These are phyloP conservation scores for Gamsiella multidivaricata DNA, from an alignment of 192 early-diverging fungal species.

Conservation along the genomic window DNA sequence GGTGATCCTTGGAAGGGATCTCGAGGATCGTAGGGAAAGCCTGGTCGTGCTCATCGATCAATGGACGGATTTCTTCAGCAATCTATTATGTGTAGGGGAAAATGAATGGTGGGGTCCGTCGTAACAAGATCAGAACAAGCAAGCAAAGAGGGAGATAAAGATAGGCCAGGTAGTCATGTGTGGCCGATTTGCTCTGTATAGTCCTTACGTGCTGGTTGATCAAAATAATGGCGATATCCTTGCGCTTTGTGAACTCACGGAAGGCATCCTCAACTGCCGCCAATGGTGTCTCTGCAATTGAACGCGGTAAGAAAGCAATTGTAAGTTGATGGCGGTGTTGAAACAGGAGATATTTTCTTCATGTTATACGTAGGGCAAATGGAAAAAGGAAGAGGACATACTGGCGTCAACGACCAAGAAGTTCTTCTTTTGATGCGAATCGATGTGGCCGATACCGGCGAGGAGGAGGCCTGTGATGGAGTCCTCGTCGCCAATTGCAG, in stretches of 20 bases:
- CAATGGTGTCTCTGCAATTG: slow-evolving; percentile 75
- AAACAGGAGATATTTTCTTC: not conserved
- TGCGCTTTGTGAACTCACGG: slow-evolving; percentile 86
- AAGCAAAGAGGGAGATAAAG: not conserved
- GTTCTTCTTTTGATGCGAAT: slow-evolving; percentile 92
- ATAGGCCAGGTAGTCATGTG: not conserved
- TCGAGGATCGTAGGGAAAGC: slow-evolving; percentile 98
- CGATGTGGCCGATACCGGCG: slow-evolving; percentile 95
- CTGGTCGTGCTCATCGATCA: slow-evolving; percentile 89
- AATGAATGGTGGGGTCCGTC: too few species aligned
- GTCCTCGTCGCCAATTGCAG: slow-evolving; percentile 82
- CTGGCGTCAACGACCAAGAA: slow-evolving; percentile 96
- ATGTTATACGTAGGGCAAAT: too few species aligned
- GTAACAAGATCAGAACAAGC: not conserved
- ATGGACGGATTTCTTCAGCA: slow-evolving; percentile 90
- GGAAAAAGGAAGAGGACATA: slow-evolving; percentile 56
- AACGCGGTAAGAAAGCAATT: not conserved
- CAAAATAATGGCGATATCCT: slow-evolving; percentile 97
- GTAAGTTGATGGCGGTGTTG: too few species aligned
- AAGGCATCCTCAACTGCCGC: slow-evolving; percentile 83
- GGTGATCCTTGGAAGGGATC: slow-evolving; percentile 99
- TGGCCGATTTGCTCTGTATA: too few species aligned
- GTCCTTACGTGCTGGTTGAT: slow-evolving; percentile 94
- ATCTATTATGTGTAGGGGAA: slow-evolving; percentile 66
- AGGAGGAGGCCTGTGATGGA: slow-evolving; percentile 97